phyloP scores from a whole-genome alignment of 164 flowering plant genomes.

The Tetrastigma voinierianum region DNA sequence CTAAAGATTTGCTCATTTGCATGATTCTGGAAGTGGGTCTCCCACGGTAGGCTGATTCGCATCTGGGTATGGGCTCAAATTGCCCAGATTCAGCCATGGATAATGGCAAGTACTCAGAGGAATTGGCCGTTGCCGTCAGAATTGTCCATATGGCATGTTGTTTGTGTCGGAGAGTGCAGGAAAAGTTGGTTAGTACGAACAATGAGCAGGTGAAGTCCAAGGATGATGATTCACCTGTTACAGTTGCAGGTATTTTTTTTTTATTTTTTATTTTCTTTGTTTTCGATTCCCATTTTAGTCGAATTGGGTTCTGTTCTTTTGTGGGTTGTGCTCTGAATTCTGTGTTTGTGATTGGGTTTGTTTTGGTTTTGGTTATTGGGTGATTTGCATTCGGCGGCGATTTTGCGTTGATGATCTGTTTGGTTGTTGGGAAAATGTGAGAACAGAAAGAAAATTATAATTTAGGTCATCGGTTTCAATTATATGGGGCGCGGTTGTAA shows the following conservation, averaged over 20 bases:
- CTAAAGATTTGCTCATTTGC: neutral
- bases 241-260: constrained; percentile 33
- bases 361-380: neutral
- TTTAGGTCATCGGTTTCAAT: too few relatives aligned
- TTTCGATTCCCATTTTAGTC: too few relatives aligned
- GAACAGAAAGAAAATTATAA: too few relatives aligned
- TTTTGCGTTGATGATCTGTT: neutral
- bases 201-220: constrained; percentile 26
- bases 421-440: neutral
- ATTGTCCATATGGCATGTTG: constrained; percentile 45
- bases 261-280: neutral
- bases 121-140: constrained; percentile 37
- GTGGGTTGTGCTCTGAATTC: neutral
- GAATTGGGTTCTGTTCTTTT: too few relatives aligned
- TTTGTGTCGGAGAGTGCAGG: constrained; percentile 35
- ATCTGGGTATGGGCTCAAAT: constrained; percentile 6
- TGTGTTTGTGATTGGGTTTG: neutral
- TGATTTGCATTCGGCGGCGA: neutral
- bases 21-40: constrained; percentile 10
- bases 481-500: too few relatives aligned
- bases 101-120: constrained; percentile 18
- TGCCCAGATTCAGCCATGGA: neutral
- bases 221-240: constrained; percentile 40
- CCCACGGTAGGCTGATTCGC: neutral
- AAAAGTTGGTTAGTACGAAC: constrained; percentile 17